These are phyloP conservation scores for Nasturtium officinale DNA, from an alignment of 345 rosid species.

Conservation along the genomic window DNA sequence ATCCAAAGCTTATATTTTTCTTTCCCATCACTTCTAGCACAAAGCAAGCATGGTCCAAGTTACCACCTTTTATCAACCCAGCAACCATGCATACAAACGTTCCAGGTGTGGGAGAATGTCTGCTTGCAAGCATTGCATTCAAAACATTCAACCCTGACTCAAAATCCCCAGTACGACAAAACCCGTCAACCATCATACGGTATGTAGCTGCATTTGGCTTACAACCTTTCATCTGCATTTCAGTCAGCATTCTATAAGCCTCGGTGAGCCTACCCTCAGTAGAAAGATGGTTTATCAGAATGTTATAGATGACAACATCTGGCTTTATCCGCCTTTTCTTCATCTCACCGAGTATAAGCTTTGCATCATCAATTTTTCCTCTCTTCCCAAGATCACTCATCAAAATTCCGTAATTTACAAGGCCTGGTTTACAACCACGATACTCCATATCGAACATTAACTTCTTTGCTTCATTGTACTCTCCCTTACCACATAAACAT, in stretches of 20 bases:
- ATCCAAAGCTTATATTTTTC: conserved; percentile 58
- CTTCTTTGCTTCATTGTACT: conserved; percentile 65
- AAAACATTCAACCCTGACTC: conserved; percentile 72
- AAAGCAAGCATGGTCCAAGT: conserved; percentile 61
- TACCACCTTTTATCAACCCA: conserved; percentile 63
- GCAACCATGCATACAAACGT: conserved; percentile 53
- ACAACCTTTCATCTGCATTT: conserved; percentile 77
- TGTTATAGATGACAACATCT: conserved; percentile 79
- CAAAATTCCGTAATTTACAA: conserved; percentile 74
- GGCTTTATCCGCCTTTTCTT: conserved; percentile 71
- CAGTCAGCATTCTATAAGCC: conserved; percentile 65
- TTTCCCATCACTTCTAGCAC: conserved; percentile 77
- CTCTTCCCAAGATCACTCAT: conserved; percentile 80
- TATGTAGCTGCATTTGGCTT: conserved; percentile 89
- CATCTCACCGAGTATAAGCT: conserved; percentile 69
- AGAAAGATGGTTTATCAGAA: conserved; percentile 73
- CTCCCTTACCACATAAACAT: conserved; percentile 65
- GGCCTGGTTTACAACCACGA: conserved; percentile 69
- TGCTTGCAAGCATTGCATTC: conserved; percentile 66
- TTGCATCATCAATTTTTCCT: conserved; percentile 78
- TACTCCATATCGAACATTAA: conserved; percentile 92
- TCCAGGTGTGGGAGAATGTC: conserved; percentile 64
- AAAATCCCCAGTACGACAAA: conserved; percentile 62
- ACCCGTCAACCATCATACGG: conserved; percentile 84
- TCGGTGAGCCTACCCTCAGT: conserved; percentile 57